Base-by-base conservation (phyloP, 441 rosid species). In the Aquilaria agallochum region DNA sequence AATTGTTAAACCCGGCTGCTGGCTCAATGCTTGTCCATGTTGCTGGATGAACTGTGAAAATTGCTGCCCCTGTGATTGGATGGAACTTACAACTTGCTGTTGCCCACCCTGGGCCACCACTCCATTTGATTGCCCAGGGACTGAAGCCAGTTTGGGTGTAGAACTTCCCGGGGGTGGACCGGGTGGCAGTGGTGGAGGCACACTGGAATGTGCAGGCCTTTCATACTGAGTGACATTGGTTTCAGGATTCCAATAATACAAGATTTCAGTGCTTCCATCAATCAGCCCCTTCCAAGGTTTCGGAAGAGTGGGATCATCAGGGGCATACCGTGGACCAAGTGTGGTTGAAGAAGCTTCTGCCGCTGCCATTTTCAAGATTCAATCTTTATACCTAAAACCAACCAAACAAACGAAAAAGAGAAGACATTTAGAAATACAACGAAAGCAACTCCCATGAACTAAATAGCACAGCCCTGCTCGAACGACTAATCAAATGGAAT, bases 201-300 rank as follows among this genome's bases (percentile, higher is more conserved):
- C 88, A 66, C 82, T 75, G 52, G 66, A 61, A 13, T 72, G 54
- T 11, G 84, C 68, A 12, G 98, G 98, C 72, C 82, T 88, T 70
- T 93, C 98, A 64, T 90, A 93, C 71, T 90, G 97, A 20, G 98
- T 93, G 63, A 88, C 63, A 45, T 88, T 93, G 1, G 92, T 88
- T 68, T 93, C 98, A 13, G 96, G 98, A 74, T 93, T 88, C 98
- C 98, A 93, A 64, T 83, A 93, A 68, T 93, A 93, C 11, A 85
- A 44, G 61, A 79, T 49, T 36, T 92, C 93, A 1, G 87, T 86
- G 78, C 83, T 86, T 50, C 97, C 96, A 74, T 93, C 98, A 56
- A 93, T 88, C 73, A 93, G 67, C 50, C 97, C 97, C 72, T 75
- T 75, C 98, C 98, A 93, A 27, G 98, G 97, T 73, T 83, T 80